phyloP scores from a whole-genome alignment of 1,284 basidiomycete species.

The Heterobasidion annosum region DNA sequence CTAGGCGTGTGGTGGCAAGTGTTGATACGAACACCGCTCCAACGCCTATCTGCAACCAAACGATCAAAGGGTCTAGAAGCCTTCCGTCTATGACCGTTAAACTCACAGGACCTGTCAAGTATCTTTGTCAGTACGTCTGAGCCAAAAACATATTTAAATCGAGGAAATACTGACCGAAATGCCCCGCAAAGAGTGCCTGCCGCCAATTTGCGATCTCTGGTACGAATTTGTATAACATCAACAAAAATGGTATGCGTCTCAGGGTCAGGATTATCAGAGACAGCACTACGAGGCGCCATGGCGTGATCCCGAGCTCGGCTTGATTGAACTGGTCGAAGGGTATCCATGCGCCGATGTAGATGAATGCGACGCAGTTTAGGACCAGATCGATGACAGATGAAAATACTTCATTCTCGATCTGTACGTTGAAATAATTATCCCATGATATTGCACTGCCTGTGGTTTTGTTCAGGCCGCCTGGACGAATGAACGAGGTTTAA shows the following conservation, averaged over 20 bases:
- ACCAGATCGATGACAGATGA: slow-evolving; percentile 82
- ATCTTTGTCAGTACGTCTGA: neutral
- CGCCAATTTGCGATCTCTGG: slow-evolving; percentile 79
- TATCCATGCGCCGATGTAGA: slow-evolving; percentile 88
- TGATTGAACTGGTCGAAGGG: slow-evolving; percentile 68
- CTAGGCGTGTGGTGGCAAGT: slow-evolving; percentile 62
- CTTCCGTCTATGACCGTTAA: neutral
- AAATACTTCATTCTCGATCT: slow-evolving; percentile 81
- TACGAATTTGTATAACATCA: slow-evolving; percentile 72
- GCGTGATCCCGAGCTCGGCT: slow-evolving; percentile 54
- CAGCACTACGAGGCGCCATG: slow-evolving; percentile 67
- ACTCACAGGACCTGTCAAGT: slow-evolving; percentile 43
- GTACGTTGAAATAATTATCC: slow-evolving; percentile 87
- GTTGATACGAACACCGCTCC: slow-evolving; percentile 83
- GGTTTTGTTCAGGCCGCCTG: neutral
- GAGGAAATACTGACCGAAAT: slow-evolving; percentile 54
- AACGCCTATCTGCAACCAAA: slow-evolving; percentile 54
- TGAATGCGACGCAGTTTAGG: slow-evolving; percentile 81
- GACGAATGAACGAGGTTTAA: neutral
- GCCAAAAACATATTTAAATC: neutral
- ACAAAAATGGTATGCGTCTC: slow-evolving; percentile 69
- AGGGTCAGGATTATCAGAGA: slow-evolving; percentile 60
- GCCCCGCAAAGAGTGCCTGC: slow-evolving; percentile 78
- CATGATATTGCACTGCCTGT: slow-evolving; percentile 82
- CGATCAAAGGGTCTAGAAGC: neutral